A percentile compares a stretch with the other conserved stretches of the same genome.
Conservation (phyloP, 345 rosid species). For the Nephelium lappaceum region DNA sequence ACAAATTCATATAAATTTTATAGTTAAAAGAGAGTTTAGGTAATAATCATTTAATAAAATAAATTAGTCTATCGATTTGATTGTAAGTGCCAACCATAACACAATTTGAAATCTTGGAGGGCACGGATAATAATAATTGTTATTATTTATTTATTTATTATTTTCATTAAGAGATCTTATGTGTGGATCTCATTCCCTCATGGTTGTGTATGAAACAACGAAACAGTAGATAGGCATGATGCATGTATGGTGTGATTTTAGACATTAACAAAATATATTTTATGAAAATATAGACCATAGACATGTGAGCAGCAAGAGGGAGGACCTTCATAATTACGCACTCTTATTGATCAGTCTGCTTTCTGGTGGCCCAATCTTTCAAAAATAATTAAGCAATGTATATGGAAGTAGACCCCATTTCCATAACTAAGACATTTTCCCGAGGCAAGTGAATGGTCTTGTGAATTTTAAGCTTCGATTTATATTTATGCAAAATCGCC, state of each 20-base stretch:
- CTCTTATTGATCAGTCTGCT: neutral
- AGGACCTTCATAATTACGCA: neutral
- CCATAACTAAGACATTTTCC: neutral
- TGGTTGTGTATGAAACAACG: too few species aligned
- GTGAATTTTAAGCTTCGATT: neutral
- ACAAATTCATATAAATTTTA: too few species aligned
- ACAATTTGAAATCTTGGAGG: too few species aligned
- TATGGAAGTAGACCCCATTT: neutral
- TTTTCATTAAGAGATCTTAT: too few species aligned
- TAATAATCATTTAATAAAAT: too few species aligned
- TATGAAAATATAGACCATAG: neutral
- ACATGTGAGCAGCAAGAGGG: neutral
- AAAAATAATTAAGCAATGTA: neutral
- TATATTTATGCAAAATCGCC: neutral
- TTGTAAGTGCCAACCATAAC: too few species aligned
- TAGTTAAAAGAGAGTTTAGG: too few species aligned
- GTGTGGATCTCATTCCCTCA: too few species aligned
- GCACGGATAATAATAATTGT: too few species aligned
- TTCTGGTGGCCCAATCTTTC: neutral
- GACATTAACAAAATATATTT: neutral
- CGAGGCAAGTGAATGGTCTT: neutral
- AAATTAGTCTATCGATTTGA: too few species aligned
- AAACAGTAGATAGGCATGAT: neutral
- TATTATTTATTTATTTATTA: too few species aligned
- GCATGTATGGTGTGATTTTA: neutral